Base-by-base conservation (phyloP, 2,329 filamentous ascomycete species). In the Aureobasidium sp. region DNA sequence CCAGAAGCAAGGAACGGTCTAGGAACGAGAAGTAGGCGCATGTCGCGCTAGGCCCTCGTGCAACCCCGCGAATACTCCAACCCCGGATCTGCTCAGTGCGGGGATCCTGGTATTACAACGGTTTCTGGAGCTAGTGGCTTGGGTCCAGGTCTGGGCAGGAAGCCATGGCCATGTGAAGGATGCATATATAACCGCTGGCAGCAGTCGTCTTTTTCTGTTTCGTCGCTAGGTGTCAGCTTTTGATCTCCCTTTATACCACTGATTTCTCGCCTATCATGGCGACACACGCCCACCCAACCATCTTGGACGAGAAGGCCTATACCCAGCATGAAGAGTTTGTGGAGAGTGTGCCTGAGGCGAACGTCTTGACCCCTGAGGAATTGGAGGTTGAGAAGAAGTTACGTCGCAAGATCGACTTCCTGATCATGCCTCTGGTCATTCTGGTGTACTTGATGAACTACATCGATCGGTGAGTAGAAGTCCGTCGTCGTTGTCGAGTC, bases 391-490 rank as follows among this genome's bases (percentile, higher is more conserved):
- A 90, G 70, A 78, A 74, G 63, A 80, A 77, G 39, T 75, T 92
- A 68, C 81, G 85, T 72, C 82, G 83, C 67, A 92, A 90, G 75
- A 86, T 92, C 63, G 89, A 92, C 71, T 68, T 79, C 20, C 80
- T 87, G 50, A 68, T 92, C 73, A 79, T 90, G 67, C 87, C 87
- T 0, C 84, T 87, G 76, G 78, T 92, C 61, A 84, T 91, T 51
- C 70, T 90, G 67, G 89, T 92, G 74, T 89, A 89, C 70, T 87
- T 89, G 71, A 79, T 87, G 76, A 90, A 90, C 75, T 90, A 89
- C 52, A 75, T 87, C 15, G 82, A 85, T 67, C 36, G 68, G 71
- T 72, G 70, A 57, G 48, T 12, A 24, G 4, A 27, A 8, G n/a
- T 24, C 36, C 27, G 5, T 15, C n/a, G 12, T 26, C n/a, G 12